Base-by-base conservation (phyloP, 805 yeast genomes). In the Yarrowia sp. region DNA sequence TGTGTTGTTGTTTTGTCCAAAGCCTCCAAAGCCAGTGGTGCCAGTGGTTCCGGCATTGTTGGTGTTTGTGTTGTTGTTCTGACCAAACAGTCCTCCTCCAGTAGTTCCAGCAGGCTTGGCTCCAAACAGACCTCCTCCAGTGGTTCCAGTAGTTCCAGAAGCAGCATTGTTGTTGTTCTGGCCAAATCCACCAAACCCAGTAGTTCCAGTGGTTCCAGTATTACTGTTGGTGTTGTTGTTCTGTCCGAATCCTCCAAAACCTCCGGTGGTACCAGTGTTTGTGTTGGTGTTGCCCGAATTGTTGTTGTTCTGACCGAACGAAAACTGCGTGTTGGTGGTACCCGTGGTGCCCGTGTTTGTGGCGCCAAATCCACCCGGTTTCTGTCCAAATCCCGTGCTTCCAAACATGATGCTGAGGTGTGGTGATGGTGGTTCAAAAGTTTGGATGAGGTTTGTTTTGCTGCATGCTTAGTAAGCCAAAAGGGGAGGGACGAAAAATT, bases 81-180 rank as follows among this genome's bases (percentile, higher is more conserved):
- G 72, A 15, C 78, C 78, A 68, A 75, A 75, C 41, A 82, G 81
- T 38, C 79, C 79, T 49, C 73, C 69, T 50, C 73, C 70, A 9
- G 72, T 38, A 16, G 16, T 56, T n/a, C n/a, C 49, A 35, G 40
- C 40, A 38, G 40, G 40, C 40, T 38, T 38, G 40, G 40, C 40
- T 38, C 40, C 40, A 38, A 38, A 38, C 12, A 38, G 10, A 3
- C 40, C 40, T 5, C 40, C 40, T 38, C 40, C 40, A 11, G 40
- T 38, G 40, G 10, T 38, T 38, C 40, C 40, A 2, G 40, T 38
- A 10, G 10, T 38, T 10, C 12, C 10, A 9, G 40, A 38, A 38
- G 40, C 40, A 9, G 40, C 40, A 38, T 38, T 38, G 40, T 38
- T 38, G 11, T 38, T 5, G 40, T 38, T 38, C 40, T 38, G 40